Percentiles rank a stretch among this genome's conserved stretches.
These are phyloP conservation scores for Lipomyces orientalis DNA, from an alignment of 805 yeast species.

Conservation along the genomic window DNA sequence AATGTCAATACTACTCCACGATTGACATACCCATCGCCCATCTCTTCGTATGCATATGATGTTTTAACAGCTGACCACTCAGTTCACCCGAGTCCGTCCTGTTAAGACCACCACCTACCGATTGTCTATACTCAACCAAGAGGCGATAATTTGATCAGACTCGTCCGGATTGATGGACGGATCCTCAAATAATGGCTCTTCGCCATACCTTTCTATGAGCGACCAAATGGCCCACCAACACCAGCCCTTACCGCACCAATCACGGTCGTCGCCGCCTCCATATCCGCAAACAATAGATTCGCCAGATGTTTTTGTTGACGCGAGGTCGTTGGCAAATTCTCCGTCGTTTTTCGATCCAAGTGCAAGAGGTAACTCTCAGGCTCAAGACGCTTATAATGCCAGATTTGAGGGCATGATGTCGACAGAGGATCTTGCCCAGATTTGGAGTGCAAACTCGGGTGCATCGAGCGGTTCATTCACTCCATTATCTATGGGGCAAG, in stretches of 20 bases:
- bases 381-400: not conserved
- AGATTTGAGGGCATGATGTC: not conserved
- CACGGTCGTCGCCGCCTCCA: not conserved
- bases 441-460: not conserved
- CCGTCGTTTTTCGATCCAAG: not conserved
- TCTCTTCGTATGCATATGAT: not conserved
- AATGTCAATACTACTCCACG: not conserved
- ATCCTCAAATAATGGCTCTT: not conserved
- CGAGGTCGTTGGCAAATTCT: not conserved
- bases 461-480: not conserved
- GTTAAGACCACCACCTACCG: not conserved
- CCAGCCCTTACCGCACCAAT: not conserved
- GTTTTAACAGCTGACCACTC: not conserved
- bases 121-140: not conserved
- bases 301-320: not conserved
- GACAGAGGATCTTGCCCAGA: not conserved
- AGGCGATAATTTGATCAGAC: not conserved
- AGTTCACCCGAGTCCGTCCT: too few species aligned
- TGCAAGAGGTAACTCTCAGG: not conserved
- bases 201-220: not conserved
- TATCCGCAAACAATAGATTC: not conserved
- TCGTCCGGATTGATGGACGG: not conserved
- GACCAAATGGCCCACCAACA: not conserved
- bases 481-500: not conserved
- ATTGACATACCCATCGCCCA: not conserved